Conservation (phyloP, 1,284 basidiomycete species). For the Exobasidium cylindrosporum region DNA sequence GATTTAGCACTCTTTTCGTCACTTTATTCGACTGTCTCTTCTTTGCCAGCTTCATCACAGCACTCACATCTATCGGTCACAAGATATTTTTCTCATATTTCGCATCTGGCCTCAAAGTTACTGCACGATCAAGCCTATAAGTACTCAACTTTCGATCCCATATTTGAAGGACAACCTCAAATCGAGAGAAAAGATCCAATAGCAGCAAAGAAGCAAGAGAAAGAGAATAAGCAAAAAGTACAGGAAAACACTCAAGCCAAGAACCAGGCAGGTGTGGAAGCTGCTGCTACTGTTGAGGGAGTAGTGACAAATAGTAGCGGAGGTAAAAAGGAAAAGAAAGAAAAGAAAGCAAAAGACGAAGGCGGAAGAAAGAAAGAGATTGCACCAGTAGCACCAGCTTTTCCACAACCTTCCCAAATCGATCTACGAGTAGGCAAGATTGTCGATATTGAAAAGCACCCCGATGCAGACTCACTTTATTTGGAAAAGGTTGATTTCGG, state of each 20-base stretch:
- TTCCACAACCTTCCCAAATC: constrained; percentile 46
- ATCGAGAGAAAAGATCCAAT: constrained; percentile 41
- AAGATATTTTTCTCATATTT: constrained; percentile 53
- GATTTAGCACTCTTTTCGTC: constrained; percentile 52
- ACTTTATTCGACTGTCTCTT: constrained; percentile 44
- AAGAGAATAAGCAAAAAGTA: constrained; percentile 25
- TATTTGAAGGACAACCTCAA: constrained; percentile 48
- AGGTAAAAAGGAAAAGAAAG: constrained; percentile 31
- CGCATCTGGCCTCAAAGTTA: constrained; percentile 25
- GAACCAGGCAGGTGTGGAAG: constrained; percentile 17
- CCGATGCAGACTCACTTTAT: constrained; percentile 53
- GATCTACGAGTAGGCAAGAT: constrained; percentile 54
- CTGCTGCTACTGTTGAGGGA: neutral
- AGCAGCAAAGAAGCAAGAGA: constrained; percentile 43
- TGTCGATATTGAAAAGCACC: constrained; percentile 48
- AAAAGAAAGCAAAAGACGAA: constrained; percentile 41
- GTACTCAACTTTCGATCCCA: constrained; percentile 37
- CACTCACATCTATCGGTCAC: constrained; percentile 47
- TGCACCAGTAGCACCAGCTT: constrained; percentile 31
- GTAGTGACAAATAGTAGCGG: too few species aligned
- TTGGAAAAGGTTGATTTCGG: constrained; percentile 54
- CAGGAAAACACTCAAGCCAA: constrained; percentile 21
- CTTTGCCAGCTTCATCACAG: constrained; percentile 41
- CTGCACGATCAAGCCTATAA: constrained; percentile 27
- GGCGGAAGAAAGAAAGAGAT: constrained; percentile 31